Base-by-base conservation (phyloP, 2,329 filamentous ascomycete species). In the Dryadomyces quercus-mongolicae region DNA sequence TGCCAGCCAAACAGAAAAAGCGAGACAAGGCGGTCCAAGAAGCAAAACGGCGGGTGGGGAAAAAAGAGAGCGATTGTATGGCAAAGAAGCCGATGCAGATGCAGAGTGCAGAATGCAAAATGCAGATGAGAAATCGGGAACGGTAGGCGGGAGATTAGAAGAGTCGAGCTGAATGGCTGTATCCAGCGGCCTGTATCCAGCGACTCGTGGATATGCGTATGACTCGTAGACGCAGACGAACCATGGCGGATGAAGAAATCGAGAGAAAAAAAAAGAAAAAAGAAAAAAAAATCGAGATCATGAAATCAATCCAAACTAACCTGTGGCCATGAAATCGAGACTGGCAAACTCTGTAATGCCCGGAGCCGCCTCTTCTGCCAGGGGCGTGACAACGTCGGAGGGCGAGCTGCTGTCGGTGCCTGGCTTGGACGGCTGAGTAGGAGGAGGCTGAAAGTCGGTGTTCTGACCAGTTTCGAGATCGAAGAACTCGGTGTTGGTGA, bases 401-500 rank as follows among this genome's bases (percentile, higher is more conserved):
- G 52, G 5, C 13, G 55, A 52, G 25, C 60, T 56, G n/a, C 59
- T 57, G 53, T 71, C 61, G 43, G 58, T 54, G 25, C 72, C 69
- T 15, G 68, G 64, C 68, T 78, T 77, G 60, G 63, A 63, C 16
- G 75, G 70, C 42, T 71, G 70, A 16, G 72, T 71, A 10, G 75
- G 71, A 44, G 73, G 71, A n/a, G 75, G 73, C 64, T 79, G 76
- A 63, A 77, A 75, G 64, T 81, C 77, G 57, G 75, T 75, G 63
- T 77, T 75, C 60, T 78, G 75, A n/a, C 78, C 78, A 43, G 79
- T 73, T 66, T 91, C 87, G 65, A 85, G 88, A 63, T 91, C 86
- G 67, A 86, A 86, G 68, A 92, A 92, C 61, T 88, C 81, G 48
- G 85, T 83, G 69, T 92, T 91, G 55, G 86, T 88, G 71, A 91